Evolutionary conservation across 148 eudicot genomes (phyloP).

Genomic region (Hydrangea macrophylla): DNA sequence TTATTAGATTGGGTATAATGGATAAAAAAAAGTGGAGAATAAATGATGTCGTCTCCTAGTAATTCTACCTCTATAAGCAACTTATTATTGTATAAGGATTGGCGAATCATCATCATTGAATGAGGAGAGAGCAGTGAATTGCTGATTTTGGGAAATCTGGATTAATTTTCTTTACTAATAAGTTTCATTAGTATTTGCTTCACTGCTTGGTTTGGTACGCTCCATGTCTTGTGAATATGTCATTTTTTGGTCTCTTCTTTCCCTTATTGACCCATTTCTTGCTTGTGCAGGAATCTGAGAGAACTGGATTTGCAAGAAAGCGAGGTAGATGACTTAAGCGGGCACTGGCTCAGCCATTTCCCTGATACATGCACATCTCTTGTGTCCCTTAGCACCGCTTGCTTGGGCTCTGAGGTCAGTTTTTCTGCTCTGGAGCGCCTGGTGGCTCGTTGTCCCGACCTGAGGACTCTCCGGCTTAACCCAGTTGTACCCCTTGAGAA

Average conservation of each 20-base stretch:
- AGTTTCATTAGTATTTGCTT: not conserved
- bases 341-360: constrained; percentile 88
- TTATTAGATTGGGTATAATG: not conserved
- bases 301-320: constrained; percentile 84
- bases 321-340: constrained; percentile 88
- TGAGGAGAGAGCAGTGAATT: not conserved
- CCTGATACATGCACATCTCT: constrained; percentile 73
- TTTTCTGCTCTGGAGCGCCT: constrained; percentile 75
- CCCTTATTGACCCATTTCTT: not conserved
- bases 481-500: constrained; percentile 79
- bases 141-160: not conserved
- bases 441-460: constrained; percentile 67
- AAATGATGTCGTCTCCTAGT: constrained; percentile 1
- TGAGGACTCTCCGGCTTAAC: constrained; percentile 73
- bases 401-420: constrained; percentile 73
- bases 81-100: not conserved
- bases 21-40: constrained; percentile 1
- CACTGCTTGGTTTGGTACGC: not conserved
- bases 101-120: not conserved
- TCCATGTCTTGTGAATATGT: not conserved
- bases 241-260: not conserved
- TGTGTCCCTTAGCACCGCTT: constrained; percentile 81
- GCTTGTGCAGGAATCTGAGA: constrained; percentile 56
- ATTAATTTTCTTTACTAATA: not conserved
- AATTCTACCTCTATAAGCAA: not conserved